These are phyloP conservation scores for Colletotrichum sp. DNA, from an alignment of 2,329 filamentous ascomycete species.

Conservation along the genomic window DNA sequence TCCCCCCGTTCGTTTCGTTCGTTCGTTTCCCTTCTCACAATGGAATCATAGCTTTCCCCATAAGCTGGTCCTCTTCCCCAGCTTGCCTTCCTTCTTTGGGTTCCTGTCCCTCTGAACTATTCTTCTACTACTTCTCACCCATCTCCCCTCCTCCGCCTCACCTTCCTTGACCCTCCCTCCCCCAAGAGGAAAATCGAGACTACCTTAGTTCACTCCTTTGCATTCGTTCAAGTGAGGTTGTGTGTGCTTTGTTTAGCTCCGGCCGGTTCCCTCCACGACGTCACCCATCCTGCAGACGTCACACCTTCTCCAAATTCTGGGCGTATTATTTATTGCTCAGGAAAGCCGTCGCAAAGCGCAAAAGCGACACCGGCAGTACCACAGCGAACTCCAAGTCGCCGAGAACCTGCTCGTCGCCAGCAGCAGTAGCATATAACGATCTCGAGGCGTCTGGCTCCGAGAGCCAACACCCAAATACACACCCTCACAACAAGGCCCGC, in stretches of 20 bases:
- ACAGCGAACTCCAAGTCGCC: background rate
- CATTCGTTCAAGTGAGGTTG: background rate
- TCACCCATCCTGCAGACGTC: constrained; percentile 17
- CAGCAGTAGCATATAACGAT: background rate
- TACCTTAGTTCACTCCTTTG: background rate
- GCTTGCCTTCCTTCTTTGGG: background rate
- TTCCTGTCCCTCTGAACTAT: background rate
- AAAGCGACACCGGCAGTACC: background rate
- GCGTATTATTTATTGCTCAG: background rate
- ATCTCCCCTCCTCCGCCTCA: background rate
- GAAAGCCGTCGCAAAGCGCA: constrained; percentile 8
- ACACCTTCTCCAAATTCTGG: background rate
- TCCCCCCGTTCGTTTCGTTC: background rate
- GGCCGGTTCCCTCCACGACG: background rate
- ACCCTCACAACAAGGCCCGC: background rate
- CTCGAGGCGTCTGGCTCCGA: background rate
- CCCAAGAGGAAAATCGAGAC: background rate
- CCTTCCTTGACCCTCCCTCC: background rate
- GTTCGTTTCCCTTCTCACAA: background rate
- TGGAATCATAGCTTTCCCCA: constrained; percentile 8
- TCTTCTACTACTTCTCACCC: background rate
- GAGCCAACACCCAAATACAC: background rate
- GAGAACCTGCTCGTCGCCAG: background rate
- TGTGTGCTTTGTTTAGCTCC: background rate
- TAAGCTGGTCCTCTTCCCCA: background rate